Base-by-base conservation (phyloP, 2,329 filamentous ascomycete species). In the Exophiala xenobiotica region DNA sequence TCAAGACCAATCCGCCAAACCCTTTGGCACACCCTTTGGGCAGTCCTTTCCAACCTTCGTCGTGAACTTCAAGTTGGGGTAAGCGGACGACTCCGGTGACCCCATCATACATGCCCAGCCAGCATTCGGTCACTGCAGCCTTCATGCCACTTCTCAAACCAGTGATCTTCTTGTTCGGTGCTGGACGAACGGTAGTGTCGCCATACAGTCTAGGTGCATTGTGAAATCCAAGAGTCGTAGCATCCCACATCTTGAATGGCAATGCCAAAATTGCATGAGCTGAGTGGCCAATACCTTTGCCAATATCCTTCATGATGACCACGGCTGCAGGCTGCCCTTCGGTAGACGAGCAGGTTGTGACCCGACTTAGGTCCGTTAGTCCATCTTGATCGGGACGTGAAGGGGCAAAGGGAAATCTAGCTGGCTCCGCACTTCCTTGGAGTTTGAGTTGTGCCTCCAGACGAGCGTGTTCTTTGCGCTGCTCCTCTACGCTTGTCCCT, bases 121-220 rank as follows among this genome's bases (percentile, higher is more conserved):
- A 58, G 29, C 77, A 68, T 54, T 77, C 74, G 35, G 71, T 69
- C 4, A 74, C 71, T 2, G 72, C 73, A 8, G 70, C 73, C 18
- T 68, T 65, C 6, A 64, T 58, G 3, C 76, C 77, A 3, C 71
- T 74, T 40, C 72, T 70, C 51, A 77, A 70, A 6, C 75, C 77
- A 3, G 69, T 74, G 41, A 79, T 72, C 19, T 18, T 20, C 22
- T 56, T 48, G 8, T 57, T 63, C 5, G 69, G 68, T 3, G 71
- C 65, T 8, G 70, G 69, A 6, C 75, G 67, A 22, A 78, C 72
- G 2, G 74, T 77, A 22, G 73, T 68, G 57, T 76, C 76, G 19
- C 76, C 76, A 55, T 80, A 80, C 1, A 80, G 66, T 20, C 72
- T 74, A 3, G 78, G 78, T 11, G 75, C 74, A 20, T 76, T 77